Conservation (phyloP, 1,284 basidiomycete genomes). For the Vanrija sp. region DNA sequence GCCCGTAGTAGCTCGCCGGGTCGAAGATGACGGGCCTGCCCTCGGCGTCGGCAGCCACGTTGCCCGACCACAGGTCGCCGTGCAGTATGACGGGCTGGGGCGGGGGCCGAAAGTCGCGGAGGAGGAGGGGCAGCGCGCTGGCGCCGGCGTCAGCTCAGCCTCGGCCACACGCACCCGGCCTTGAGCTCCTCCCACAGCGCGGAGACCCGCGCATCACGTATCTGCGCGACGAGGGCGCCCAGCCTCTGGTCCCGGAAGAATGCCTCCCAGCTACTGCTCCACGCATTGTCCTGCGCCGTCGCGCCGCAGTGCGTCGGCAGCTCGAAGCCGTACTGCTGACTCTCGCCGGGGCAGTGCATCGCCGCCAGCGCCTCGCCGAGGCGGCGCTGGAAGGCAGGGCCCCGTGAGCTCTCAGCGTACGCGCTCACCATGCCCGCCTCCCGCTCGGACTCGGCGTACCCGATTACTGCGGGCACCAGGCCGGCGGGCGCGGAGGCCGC, state of each 20-base stretch:
- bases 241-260: conserved; percentile 62
- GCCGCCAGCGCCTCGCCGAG: conserved; percentile 57
- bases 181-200: conserved; percentile 58
- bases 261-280: conserved; percentile 66
- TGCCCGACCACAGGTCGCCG: conserved; percentile 71
- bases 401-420: neutral
- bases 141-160: no score
- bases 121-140: conserved; percentile 71
- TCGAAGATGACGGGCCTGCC: conserved; percentile 72
- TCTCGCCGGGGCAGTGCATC: conserved; percentile 43
- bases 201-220: conserved; percentile 54
- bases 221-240: conserved; percentile 55
- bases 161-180: conserved; percentile 57
- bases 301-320: conserved; percentile 76
- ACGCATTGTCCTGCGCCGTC: conserved; percentile 70
- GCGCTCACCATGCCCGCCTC: conserved; percentile 61
- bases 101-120: conserved; percentile 55
- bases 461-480: conserved; percentile 62
- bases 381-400: neutral
- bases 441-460: conserved; percentile 49
- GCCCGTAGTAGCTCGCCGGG: conserved; percentile 75
- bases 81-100: conserved; percentile 74
- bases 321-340: conserved; percentile 61
- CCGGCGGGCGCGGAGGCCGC: conserved; percentile 58
- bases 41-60: conserved; percentile 56